Conservation (phyloP, 192 early-diverging fungal species). For the Gamsiella multidivaricata region DNA sequence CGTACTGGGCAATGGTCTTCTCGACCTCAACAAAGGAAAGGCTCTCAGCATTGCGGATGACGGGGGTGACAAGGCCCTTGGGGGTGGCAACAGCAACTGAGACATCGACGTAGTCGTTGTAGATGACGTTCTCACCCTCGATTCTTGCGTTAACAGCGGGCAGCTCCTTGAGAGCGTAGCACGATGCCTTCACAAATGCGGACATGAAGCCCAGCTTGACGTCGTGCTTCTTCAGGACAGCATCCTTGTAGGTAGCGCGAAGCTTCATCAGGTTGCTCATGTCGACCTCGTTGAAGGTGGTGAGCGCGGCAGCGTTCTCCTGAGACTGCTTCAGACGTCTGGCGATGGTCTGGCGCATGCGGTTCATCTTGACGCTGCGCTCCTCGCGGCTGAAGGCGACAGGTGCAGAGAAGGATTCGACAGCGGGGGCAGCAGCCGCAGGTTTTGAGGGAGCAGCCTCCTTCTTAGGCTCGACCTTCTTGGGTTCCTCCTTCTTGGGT, state of each 20-base stretch:
- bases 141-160: slow-evolving; percentile 96
- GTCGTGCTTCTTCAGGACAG: slow-evolving; percentile 91
- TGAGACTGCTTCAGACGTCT: slow-evolving; percentile 97
- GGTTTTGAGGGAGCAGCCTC: slow-evolving; percentile 48
- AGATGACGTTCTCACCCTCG: slow-evolving; percentile 91
- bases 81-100: slow-evolving; percentile 97
- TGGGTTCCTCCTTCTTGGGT: slow-evolving; percentile 48
- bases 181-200: slow-evolving; percentile 93
- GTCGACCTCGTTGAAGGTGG: slow-evolving; percentile 99
- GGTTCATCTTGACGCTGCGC: slow-evolving; percentile 91
- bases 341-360: slow-evolving; percentile 95
- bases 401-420: slow-evolving; percentile 57
- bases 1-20: slow-evolving; percentile 89
- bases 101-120: slow-evolving; percentile 95
- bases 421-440: slow-evolving; percentile 39
- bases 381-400: slow-evolving; percentile 56
- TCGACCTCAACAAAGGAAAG: slow-evolving; percentile 88
- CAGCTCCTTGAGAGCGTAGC: slow-evolving; percentile 86
- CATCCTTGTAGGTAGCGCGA: slow-evolving; percentile 94
- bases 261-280: slow-evolving; percentile 96
- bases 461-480: slow-evolving; percentile 56
- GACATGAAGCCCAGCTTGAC: slow-evolving; percentile 99
- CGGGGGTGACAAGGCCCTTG: slow-evolving; percentile 98
- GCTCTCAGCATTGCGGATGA: slow-evolving; percentile 93
- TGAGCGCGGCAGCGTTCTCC: slow-evolving; percentile 95